phyloP scores from a whole-genome alignment of 768 basidiomycete genomes.

The Trametes sanguinea region DNA sequence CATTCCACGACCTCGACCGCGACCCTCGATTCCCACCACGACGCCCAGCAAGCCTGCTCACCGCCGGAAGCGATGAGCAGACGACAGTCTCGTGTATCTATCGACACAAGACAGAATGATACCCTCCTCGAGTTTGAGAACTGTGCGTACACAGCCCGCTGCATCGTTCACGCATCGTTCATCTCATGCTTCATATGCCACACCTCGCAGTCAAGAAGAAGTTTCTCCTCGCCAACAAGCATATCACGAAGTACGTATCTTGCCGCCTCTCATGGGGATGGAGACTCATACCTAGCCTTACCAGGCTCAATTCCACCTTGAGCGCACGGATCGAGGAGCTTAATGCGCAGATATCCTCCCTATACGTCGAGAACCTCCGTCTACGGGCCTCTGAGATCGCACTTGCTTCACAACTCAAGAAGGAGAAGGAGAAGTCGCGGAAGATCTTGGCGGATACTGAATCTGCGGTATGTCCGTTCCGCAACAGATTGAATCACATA shows the following conservation, averaged over 20 bases:
- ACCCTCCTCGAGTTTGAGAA: conserved; percentile 83
- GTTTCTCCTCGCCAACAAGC: conserved; percentile 87
- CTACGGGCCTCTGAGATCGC: conserved; percentile 81
- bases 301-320: conserved; percentile 81
- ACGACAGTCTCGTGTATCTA: conserved; percentile 47
- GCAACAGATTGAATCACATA: not conserved
- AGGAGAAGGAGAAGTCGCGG: conserved; percentile 75
- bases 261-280: not conserved
- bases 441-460: conserved; percentile 75
- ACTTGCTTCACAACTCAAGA: conserved; percentile 73
- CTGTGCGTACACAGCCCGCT: conserved; percentile 51
- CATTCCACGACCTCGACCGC: conserved; percentile 12
- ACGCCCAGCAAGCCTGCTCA: conserved; percentile 13
- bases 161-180: not conserved
- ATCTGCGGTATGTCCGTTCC: conserved; percentile 54
- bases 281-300: not conserved
- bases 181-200: conserved; percentile 23
- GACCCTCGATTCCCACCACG: conserved; percentile 8
- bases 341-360: conserved; percentile 77
- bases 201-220: conserved; percentile 79
- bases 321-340: conserved; percentile 84
- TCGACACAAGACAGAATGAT: conserved; percentile 71
- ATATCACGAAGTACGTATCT: conserved; percentile 76
- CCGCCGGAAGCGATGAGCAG: conserved; percentile 38
- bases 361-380: conserved; percentile 81